Evolutionary conservation across 179 eudicot species (phyloP).

Genomic region (Nepenthes alata): DNA sequence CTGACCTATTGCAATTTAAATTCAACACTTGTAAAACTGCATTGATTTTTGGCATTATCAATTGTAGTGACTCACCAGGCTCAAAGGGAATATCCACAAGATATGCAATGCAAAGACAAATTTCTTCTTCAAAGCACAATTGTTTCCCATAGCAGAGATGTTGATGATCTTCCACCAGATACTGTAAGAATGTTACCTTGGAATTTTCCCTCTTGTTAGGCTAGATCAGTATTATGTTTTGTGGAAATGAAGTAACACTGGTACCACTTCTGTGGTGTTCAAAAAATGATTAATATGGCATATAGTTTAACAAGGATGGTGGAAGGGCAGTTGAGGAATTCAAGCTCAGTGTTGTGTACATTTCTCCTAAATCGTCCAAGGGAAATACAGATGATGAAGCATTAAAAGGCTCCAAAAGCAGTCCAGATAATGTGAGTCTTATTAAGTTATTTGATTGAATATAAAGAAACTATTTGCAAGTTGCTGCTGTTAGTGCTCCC

Average conservation of each 20-base stretch:
- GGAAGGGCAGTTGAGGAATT: constrained; percentile 66
- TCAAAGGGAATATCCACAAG: constrained; percentile 71
- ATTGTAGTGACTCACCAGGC: constrained; percentile 79
- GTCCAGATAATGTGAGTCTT: constrained; percentile 44
- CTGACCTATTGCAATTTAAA: not conserved
- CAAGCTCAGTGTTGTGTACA: constrained; percentile 69
- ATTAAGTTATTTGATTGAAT: not conserved
- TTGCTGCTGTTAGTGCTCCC: not conserved
- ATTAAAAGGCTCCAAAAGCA: constrained; percentile 21
- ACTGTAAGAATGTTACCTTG: constrained; percentile 34
- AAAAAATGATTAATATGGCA: constrained; percentile 2
- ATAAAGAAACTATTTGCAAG: not conserved
- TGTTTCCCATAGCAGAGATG: constrained; percentile 47
- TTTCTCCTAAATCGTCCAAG: constrained; percentile 30
- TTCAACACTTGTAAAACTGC: not conserved
- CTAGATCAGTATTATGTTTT: not conserved
- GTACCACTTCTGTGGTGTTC: constrained; percentile 6
- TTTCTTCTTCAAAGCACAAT: constrained; percentile 79
- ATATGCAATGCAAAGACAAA: constrained; percentile 78
- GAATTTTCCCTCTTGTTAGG: not conserved
- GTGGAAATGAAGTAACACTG: not conserved
- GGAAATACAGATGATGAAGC: constrained; percentile 36
- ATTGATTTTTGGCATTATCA: constrained; percentile 7
- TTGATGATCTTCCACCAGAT: constrained; percentile 62
- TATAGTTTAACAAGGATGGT: constrained; percentile 69